phyloP scores from a whole-genome alignment of 352 stramenopile genomes.

The Globisporangium parvum region DNA sequence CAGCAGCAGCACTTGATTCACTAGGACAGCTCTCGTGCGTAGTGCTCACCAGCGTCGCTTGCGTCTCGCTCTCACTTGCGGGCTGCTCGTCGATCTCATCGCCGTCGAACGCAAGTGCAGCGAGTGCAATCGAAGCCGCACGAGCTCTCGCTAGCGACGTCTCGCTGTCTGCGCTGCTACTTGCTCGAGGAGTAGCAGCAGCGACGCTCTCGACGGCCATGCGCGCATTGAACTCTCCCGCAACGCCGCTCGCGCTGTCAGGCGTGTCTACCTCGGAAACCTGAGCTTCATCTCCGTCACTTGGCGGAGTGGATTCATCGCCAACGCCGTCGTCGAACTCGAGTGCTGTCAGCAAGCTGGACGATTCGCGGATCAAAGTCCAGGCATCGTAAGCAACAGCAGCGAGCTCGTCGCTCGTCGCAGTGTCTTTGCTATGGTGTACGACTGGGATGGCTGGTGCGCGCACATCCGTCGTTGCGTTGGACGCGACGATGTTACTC shows the following conservation, averaged over 20 bases:
- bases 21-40: background rate
- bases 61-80: background rate
- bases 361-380: background rate
- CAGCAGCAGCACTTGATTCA: background rate
- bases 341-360: background rate
- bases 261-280: background rate
- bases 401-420: background rate
- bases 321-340: background rate
- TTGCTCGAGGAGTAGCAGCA: background rate
- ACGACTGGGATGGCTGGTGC: background rate
- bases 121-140: conserved; percentile 11
- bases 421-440: background rate
- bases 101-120: conserved; percentile 14
- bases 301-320: background rate
- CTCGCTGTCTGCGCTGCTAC: background rate
- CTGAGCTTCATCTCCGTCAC: background rate
- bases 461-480: no score
- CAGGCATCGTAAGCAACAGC: background rate
- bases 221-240: background rate
- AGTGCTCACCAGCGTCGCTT: background rate
- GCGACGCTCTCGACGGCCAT: background rate
- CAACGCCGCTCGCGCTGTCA: background rate
- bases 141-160: background rate
- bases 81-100: conserved; percentile 1
- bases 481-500: background rate